A percentile compares a stretch with the other conserved stretches of the same genome.
These are phyloP conservation scores for Entophlyctis luteolus DNA, from an alignment of 192 early-diverging fungal species.

Conservation along the genomic window DNA sequence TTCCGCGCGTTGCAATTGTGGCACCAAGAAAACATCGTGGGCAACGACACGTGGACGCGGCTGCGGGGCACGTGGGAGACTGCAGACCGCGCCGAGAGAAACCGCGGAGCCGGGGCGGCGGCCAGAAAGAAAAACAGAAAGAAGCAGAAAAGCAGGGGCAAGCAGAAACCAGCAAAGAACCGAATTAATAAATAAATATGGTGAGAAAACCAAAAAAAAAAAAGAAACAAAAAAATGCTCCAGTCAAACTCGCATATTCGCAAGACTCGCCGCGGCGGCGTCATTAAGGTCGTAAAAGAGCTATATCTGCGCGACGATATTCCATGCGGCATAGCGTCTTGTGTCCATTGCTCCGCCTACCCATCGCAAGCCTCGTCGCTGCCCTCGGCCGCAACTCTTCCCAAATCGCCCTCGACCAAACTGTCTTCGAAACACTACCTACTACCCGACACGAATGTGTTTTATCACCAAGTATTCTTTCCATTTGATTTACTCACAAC, in stretches of 20 bases:
- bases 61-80: neutral
- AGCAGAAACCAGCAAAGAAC: neutral
- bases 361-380: neutral
- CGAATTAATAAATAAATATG: neutral
- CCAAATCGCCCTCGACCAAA: neutral
- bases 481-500: neutral
- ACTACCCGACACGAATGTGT: conserved; percentile 94
- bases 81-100: neutral
- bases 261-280: conserved; percentile 86
- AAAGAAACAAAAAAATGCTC: conserved; percentile 48
- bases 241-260: conserved; percentile 81
- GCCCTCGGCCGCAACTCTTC: conserved; percentile 20
- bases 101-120: neutral
- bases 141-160: neutral
- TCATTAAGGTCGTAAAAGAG: conserved; percentile 92
- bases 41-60: conserved; percentile 1
- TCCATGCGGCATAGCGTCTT: conserved; percentile 66
- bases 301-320: conserved; percentile 84
- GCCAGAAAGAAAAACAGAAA: neutral
- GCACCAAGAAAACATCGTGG: neutral
- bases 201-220: neutral
- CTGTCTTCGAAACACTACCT: conserved; percentile 57
- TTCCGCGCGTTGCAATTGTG: neutral
- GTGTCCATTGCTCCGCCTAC: conserved; percentile 31
- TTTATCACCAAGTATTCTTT: conserved; percentile 43